phyloP scores from a whole-genome alignment of 495 filamentous ascomycete genomes.

The Cercophora newfieldiana region DNA sequence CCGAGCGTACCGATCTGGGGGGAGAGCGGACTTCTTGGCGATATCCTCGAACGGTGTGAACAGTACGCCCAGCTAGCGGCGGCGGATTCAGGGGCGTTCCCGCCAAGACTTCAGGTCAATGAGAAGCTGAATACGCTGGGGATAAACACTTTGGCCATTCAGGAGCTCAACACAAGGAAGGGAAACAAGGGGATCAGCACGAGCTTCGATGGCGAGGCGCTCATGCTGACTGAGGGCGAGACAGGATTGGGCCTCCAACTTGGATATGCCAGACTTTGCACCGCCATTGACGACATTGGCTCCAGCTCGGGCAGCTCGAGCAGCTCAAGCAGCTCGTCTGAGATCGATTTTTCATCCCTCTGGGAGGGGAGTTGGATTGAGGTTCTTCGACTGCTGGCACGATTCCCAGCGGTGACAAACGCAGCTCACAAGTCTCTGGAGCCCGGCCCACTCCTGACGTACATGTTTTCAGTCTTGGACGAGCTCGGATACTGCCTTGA shows the following conservation, averaged over 20 bases:
- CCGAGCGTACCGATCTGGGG: constrained; percentile 7
- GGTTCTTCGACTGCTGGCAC: not conserved
- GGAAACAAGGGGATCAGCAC: constrained; percentile 5
- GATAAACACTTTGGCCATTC: not conserved
- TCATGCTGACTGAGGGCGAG: constrained; percentile 7
- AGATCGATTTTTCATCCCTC: constrained; percentile 5
- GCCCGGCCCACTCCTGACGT: not conserved
- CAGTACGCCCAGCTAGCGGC: not conserved
- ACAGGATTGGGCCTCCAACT: constrained; percentile 8
- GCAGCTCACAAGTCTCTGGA: constrained; percentile 9
- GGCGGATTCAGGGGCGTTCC: not conserved
- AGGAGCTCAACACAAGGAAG: constrained; percentile 7
- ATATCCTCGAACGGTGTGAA: constrained; percentile 4
- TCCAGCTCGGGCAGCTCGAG: not conserved
- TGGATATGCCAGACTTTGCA: not conserved
- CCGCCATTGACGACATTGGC: not conserved
- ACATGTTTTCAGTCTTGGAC: constrained; percentile 6
- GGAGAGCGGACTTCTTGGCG: constrained; percentile 2
- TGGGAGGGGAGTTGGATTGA: constrained; percentile 11
- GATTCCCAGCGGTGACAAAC: not conserved
- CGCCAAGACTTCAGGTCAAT: not conserved
- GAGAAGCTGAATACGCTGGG: constrained; percentile 1
- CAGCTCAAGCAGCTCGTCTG: not conserved
- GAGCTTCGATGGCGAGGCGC: not conserved
- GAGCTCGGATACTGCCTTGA: constrained; percentile 12